Base-by-base conservation (phyloP, 306 rosid species). In the Potentilla sterilis region DNA sequence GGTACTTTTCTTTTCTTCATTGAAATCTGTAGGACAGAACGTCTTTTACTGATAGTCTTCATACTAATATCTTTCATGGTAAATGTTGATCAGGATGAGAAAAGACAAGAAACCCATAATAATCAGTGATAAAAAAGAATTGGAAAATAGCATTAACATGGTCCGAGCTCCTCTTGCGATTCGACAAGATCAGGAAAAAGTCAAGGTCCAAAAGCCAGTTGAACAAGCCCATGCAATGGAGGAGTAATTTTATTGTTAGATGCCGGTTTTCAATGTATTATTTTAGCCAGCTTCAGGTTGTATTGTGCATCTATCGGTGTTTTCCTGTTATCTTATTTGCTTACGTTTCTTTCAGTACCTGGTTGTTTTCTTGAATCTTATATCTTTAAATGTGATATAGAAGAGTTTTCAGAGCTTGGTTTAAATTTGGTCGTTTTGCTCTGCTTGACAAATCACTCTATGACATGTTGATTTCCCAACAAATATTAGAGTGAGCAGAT, bases 91-190 rank as follows among this genome's bases (percentile, higher is more conserved):
- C 82, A 90, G 98, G 84, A 83, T 83, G 87, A 79, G 77, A 41
- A 42, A 55, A 14, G 90, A 85, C 74, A 86, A 85, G 48, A 85
- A 70, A 73, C 64, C 19, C 62, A 82, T 81, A 81, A 68, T 58
- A 34, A 49, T 0, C 43, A 70, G 84, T 82, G 86, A 83, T 6
- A 21, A 1, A 5, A 81, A 22, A 80, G 97, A 90, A 70, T 64
- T 90, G 84, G 86, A 80, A 21, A 87, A 85, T 28, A 59, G 62
- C 81, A 67, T 76, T 75, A 24, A 43, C 79, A 65, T 90, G 90
- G 84, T 93, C 87, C 79, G 81, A 79, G 84, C 90, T 70, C 96
- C 98, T 1, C 28, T 69, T 38, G 84, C 40, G 40, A 79, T 84
- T 78, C 87, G 51, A 77, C 75, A 77, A 74, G 93, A 89, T 14